Evolutionary conservation across 2,329 filamentous ascomycete genomes (phyloP), one percentile per base, ranked within the genome.

Genomic region (Botryotinia narcissicola): DNA sequence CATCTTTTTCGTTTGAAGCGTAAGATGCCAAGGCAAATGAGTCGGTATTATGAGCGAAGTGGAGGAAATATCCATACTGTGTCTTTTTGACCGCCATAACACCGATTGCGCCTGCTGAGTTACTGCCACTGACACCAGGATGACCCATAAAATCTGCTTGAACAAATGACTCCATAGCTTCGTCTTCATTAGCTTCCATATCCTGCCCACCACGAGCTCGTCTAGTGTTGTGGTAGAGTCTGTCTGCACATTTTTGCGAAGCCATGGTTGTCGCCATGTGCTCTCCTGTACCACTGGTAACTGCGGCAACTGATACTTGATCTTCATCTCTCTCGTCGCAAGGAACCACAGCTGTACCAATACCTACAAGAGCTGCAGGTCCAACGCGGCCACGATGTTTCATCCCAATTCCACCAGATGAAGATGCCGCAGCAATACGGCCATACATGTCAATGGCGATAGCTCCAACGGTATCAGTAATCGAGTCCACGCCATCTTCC

Each of bases 251-350:
- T 72, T 92, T 91, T 74, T 92, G 91, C 10, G 96, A 95, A 18
- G 96, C 95, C 87, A 97, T 92, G 0, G 95, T 97, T 0, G 95
- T 98, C 51, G 94, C 93, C 92, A 99, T 99, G 81, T 99, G 96
- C 83, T 99, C 96, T 66, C 96, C 96, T 4, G 96, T 99, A 42
- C 96, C 96, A 80, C 94, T 97, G 57, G 94, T 97, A 35, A 98
- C 94, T 40, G 91, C 90, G 44, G 94, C 95, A 42, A 97, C 93
- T 63, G 88, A 89, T 12, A 90, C 87, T 63, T 86, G 85, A 3
- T 93, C 89, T 10, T 88, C 84, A 79, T 98, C 95, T 44, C 89
- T 86, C 2, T 88, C 85, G 75, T 94, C 90, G 40, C 86, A 85
- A 2, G 95, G 95, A n/a, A 98, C 88, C 42, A 99, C 92, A 51